Conservation (phyloP, 2,329 filamentous ascomycete species). For the Colletotrichum destructivum region DNA sequence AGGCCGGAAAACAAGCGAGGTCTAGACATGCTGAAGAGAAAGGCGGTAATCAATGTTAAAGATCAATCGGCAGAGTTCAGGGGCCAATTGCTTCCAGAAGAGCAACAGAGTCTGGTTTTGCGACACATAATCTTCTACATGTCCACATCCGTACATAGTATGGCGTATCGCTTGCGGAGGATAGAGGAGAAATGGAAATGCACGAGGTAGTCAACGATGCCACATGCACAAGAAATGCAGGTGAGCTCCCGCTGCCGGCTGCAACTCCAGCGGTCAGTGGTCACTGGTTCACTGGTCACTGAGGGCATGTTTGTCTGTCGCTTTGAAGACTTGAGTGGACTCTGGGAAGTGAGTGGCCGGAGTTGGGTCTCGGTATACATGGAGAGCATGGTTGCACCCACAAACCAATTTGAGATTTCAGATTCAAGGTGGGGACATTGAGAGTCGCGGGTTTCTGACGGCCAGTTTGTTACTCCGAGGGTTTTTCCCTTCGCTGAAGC, state of each 20-base stretch:
- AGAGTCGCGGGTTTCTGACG: background rate
- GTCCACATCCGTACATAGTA: too few species aligned
- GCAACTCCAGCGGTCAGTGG: too few species aligned
- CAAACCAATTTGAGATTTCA: background rate
- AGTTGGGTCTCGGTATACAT: background rate
- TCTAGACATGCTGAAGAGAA: too few species aligned
- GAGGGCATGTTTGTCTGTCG: background rate
- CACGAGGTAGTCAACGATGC: background rate
- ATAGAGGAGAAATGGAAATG: background rate
- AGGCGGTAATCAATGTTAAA: background rate
- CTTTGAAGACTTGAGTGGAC: background rate
- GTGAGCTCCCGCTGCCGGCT: too few species aligned
- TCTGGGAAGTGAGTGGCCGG: background rate
- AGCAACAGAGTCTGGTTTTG: too few species aligned
- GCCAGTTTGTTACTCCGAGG: slow-evolving; percentile 11
- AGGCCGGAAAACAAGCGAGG: slow-evolving; percentile 16
- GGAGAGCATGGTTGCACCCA: background rate
- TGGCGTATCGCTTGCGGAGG: background rate
- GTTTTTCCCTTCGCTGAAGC: background rate
- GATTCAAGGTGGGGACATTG: background rate
- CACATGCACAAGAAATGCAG: too few species aligned
- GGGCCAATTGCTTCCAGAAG: background rate
- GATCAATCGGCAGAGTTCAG: background rate
- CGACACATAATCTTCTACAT: too few species aligned
- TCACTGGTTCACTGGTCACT: too few species aligned